These are phyloP conservation scores for Xylaria sp. DNA, from an alignment of 2,329 filamentous ascomycete species.

Conservation along the genomic window DNA sequence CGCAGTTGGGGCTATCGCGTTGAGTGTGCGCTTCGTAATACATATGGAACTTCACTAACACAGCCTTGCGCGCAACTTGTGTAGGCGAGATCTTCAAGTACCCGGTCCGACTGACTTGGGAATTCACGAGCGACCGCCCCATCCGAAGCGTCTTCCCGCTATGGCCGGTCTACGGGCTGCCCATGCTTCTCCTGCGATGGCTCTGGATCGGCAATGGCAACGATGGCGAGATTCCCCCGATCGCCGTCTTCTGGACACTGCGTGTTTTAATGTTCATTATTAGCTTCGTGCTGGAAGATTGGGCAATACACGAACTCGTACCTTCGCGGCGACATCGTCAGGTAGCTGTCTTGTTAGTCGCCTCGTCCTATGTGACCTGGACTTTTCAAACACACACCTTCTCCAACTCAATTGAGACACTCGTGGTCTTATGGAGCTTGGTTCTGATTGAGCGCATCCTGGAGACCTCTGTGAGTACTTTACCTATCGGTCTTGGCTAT, in stretches of 20 bases:
- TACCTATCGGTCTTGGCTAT: not conserved
- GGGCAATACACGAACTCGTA: constrained; percentile 94
- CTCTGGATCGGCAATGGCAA: constrained; percentile 87
- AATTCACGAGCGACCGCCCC: constrained; percentile 88
- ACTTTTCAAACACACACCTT: constrained; percentile 99
- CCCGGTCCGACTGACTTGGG: constrained; percentile 91
- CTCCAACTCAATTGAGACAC: constrained; percentile 95
- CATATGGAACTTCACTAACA: constrained; percentile 31
- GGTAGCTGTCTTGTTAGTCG: constrained; percentile 83
- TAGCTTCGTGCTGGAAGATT: constrained; percentile 97
- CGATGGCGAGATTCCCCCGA: constrained; percentile 81
- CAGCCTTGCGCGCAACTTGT: constrained; percentile 24
- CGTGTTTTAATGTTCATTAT: constrained; percentile 91
- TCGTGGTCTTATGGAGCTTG: constrained; percentile 92
- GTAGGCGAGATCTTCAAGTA: constrained; percentile 93
- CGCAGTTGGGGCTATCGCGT: not conserved
- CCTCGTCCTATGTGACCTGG: constrained; percentile 98
- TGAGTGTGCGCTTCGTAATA: constrained; percentile 2
- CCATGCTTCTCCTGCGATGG: constrained; percentile 93
- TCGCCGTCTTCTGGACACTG: constrained; percentile 88
- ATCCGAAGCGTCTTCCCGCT: constrained; percentile 96
- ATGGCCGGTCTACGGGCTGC: constrained; percentile 94
- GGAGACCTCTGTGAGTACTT: constrained; percentile 73
- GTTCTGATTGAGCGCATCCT: constrained; percentile 90
- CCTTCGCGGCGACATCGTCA: constrained; percentile 77